Evolutionary conservation across 179 eudicot species (phyloP), one percentile per base, ranked within the genome.

Genomic region (Heliamphora pulchella): DNA sequence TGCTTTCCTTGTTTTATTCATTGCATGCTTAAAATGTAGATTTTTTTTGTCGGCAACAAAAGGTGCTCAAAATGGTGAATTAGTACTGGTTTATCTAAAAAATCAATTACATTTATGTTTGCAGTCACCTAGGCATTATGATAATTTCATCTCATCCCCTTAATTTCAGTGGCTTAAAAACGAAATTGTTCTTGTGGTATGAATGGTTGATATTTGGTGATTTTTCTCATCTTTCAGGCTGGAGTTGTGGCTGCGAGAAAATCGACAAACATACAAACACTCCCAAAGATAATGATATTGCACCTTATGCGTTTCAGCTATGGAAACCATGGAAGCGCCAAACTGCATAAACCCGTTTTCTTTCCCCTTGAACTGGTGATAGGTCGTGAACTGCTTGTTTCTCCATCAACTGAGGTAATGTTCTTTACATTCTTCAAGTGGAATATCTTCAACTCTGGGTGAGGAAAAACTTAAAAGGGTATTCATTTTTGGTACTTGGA

Each of bases 251-350:
- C 90, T 83, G 98, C 98, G 81, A 93, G 91, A 82, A 94, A 94
- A 83, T 88, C 96, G 78, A 76, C 89, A 65, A 88, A 87, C 86
- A 89, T 94, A 70, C 94, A 90, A 84, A 82, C 90, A 48, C 91
- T 94, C 63, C 91, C 98, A 48, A 94, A 94, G 91, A 87, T 94
- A 41, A 81, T 94, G 97, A 89, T 93, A 75, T 75, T 94, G 85
- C 98, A 94, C 81, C 81, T 94, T 78, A 94, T 88, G 97, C 98
- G 98, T 62, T 94, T 94, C 81, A 86, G 96, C 84, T 94, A 91
- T 84, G 92, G 90, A 81, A 91, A 84, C 83, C 85, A 87, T 82
- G 99, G 99, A 87, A 92, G 98, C 85, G 88, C 94, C 71, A 96
- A 94, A 77, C 79, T 96, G 88, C 92, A 90, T 80, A 96, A 94